These are phyloP conservation scores for Sporothrix sp. DNA, from an alignment of 2,329 filamentous ascomycete species.

Conservation along the genomic window DNA sequence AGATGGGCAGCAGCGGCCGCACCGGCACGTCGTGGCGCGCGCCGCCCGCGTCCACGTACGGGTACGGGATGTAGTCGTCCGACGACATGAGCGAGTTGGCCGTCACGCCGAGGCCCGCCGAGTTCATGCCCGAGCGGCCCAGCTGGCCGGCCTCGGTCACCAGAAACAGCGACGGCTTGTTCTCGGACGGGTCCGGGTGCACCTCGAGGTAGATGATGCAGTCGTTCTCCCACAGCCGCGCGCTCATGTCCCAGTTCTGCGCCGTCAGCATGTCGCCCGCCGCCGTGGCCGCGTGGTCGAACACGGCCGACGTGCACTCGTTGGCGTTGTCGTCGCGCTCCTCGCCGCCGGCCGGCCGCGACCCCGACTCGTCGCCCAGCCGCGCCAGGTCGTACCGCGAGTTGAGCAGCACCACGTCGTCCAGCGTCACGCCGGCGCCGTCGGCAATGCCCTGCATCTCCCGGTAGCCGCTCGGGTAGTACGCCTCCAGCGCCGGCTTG, in stretches of 20 bases:
- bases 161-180: conserved; percentile 19
- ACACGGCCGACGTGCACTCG: conserved; percentile 17
- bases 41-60: conserved; percentile 6
- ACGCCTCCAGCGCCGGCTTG: conserved; percentile 17
- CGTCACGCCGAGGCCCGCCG: conserved; percentile 20
- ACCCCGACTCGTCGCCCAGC: conserved; percentile 6
- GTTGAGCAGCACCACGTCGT: conserved; percentile 20
- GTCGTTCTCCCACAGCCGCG: conserved; percentile 18
- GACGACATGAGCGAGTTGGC: conserved; percentile 22
- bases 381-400: conserved; percentile 21
- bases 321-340: conserved; percentile 2
- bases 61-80: conserved; percentile 19
- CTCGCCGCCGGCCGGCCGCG: not conserved
- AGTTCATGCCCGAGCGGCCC: conserved; percentile 23
- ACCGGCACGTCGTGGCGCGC: conserved; percentile 3
- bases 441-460: conserved; percentile 20
- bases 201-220: conserved; percentile 23
- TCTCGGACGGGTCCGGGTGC: conserved; percentile 15
- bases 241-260: conserved; percentile 18
- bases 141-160: conserved; percentile 25
- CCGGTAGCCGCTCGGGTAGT: conserved; percentile 16
- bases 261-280: conserved; percentile 10
- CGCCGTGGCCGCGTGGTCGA: conserved; percentile 9
- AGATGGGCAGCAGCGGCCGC: conserved; percentile 19
- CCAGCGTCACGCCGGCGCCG: conserved; percentile 18